Percentiles rank a stretch among this genome's conserved stretches.
phyloP scores from a whole-genome alignment of 2,329 filamentous ascomycete genomes.

The Xylariales sp. region DNA sequence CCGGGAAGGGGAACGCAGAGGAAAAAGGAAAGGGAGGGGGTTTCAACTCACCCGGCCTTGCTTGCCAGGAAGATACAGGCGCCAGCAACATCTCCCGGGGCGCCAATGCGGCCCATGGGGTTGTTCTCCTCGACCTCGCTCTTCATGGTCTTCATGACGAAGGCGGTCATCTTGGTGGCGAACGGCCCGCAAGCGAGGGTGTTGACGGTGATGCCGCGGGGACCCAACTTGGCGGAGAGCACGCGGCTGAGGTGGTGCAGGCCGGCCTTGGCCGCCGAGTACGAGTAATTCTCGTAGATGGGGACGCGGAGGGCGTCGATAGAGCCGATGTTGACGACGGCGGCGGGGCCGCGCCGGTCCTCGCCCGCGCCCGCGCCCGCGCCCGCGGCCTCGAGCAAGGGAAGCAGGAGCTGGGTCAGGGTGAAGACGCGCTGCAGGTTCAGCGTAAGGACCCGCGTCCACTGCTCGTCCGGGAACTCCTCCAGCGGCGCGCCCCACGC shows the following conservation, averaged over 20 bases:
- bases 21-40: too few relatives aligned
- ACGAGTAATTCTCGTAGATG: constrained; percentile 53
- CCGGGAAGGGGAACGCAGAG: too few relatives aligned
- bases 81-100: constrained; percentile 64
- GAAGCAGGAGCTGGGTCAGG: constrained; percentile 57
- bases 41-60: constrained; percentile 56
- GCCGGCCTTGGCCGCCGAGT: constrained; percentile 58
- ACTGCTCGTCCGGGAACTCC: constrained; percentile 53
- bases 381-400: constrained; percentile 49
- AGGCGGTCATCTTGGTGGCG: constrained; percentile 64
- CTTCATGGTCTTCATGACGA: constrained; percentile 50
- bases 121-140: constrained; percentile 53
- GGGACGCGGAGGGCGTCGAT: constrained; percentile 61
- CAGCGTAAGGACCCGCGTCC: constrained; percentile 56
- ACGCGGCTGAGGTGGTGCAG: constrained; percentile 60
- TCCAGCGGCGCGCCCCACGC: constrained; percentile 61
- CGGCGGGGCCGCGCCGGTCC: constrained; percentile 39
- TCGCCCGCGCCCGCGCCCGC: constrained; percentile 13
- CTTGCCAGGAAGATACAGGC: constrained; percentile 67
- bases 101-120: constrained; percentile 64
- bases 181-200: constrained; percentile 70
- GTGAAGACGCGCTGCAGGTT: constrained; percentile 68
- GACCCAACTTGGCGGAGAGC: constrained; percentile 56
- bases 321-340: constrained; percentile 62
- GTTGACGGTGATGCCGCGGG: constrained; percentile 59